Conservation (phyloP, 2,329 filamentous ascomycete species). For the Onygenales sp. region DNA sequence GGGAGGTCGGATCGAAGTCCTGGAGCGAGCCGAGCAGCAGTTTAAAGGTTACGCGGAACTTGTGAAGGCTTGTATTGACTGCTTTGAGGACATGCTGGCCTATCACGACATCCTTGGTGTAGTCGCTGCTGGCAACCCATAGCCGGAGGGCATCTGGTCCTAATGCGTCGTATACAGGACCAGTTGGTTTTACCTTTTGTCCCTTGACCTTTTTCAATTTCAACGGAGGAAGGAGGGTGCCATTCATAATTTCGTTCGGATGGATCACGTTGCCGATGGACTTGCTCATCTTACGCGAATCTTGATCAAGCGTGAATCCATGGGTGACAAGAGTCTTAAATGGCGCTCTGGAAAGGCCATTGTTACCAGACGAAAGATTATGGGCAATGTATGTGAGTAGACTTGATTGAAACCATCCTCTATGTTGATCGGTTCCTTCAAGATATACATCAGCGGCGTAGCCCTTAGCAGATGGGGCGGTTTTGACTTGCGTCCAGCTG, state of each 20-base stretch:
- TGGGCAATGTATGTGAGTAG: conserved; percentile 73
- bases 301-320: conserved; percentile 81
- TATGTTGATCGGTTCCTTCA: conserved; percentile 91
- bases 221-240: conserved; percentile 61
- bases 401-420: conserved; percentile 97
- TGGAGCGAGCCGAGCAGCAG: conserved; percentile 74
- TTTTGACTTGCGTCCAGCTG: conserved; percentile 61
- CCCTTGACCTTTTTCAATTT: conserved; percentile 53
- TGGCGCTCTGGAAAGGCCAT: conserved; percentile 45
- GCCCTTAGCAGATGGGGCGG: conserved; percentile 20
- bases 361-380: conserved; percentile 28
- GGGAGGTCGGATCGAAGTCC: conserved; percentile 36
- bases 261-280: conserved; percentile 82
- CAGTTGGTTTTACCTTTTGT: conserved; percentile 27
- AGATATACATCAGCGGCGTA: conserved; percentile 71
- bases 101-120: conserved; percentile 77
- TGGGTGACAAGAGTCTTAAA: conserved; percentile 90
- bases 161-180: conserved; percentile 54
- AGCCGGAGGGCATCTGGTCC: conserved; percentile 80
- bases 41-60: conserved; percentile 82
- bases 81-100: conserved; percentile 67
- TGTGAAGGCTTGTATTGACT: conserved; percentile 67
- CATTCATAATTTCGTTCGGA: conserved; percentile 76
- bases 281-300: conserved; percentile 98
- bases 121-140: conserved; percentile 88